These are phyloP conservation scores for Talaromyces thailandensis DNA, from an alignment of 495 filamentous ascomycete genomes.

Conservation along the genomic window DNA sequence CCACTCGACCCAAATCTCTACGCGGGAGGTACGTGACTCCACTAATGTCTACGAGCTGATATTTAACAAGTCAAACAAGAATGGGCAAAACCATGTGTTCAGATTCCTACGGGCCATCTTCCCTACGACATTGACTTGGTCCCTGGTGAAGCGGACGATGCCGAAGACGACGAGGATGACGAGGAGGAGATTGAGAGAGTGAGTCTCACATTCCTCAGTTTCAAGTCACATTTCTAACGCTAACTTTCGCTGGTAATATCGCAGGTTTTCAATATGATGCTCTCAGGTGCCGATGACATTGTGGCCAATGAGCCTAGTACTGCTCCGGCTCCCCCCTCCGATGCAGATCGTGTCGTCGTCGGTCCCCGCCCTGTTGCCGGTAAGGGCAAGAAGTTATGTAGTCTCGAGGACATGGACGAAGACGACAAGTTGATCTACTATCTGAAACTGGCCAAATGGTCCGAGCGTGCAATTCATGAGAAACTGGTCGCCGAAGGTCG, in stretches of 20 bases:
- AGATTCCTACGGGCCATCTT: background rate
- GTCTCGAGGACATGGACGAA: slow-evolving; percentile 3
- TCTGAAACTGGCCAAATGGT: slow-evolving; percentile 4
- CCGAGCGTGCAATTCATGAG: slow-evolving; percentile 1
- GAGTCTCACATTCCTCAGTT: background rate
- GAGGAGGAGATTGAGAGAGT: background rate
- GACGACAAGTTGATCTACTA: slow-evolving; percentile 6
- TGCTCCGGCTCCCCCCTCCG: background rate
- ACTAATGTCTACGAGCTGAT: background rate
- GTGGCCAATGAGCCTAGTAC: background rate
- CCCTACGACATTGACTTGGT: background rate
- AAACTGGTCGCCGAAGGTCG: slow-evolving; percentile 2
- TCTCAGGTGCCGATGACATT: background rate
- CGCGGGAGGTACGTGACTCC: background rate
- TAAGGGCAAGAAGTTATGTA: background rate
- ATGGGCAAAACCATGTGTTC: background rate
- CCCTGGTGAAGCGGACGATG: background rate
- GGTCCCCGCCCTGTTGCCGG: background rate
- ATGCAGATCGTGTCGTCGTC: background rate
- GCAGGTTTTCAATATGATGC: background rate
- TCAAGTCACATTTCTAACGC: background rate
- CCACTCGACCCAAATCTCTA: background rate
- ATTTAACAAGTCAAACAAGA: background rate
- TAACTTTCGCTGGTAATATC: background rate
- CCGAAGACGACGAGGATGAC: background rate